Conservation (phyloP, 768 basidiomycete genomes). For the Boletus coccyginus region DNA sequence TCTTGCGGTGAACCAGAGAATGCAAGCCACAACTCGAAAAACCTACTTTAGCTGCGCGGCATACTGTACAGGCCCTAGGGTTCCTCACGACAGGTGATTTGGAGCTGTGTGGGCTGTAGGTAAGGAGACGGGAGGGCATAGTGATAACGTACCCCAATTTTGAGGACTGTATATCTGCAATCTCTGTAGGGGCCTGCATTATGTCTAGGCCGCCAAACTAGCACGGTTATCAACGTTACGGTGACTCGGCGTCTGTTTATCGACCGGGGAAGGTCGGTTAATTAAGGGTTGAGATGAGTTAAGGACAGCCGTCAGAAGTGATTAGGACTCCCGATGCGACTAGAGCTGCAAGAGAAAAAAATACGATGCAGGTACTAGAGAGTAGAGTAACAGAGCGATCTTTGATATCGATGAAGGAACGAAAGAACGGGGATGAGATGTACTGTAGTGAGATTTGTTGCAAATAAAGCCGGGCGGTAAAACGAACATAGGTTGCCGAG, state of each 20-base stretch:
- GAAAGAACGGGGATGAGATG: slow-evolving; percentile 30
- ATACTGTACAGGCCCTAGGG: slow-evolving; percentile 76
- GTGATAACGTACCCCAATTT: slow-evolving; percentile 25
- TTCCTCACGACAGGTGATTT: slow-evolving; percentile 47
- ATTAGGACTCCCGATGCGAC: not conserved
- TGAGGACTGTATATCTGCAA: slow-evolving; percentile 29
- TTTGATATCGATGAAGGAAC: slow-evolving; percentile 31
- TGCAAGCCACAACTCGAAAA: slow-evolving; percentile 14
- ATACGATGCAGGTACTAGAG: slow-evolving; percentile 3
- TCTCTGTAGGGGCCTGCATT: slow-evolving; percentile 30
- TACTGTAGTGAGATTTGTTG: slow-evolving; percentile 36
- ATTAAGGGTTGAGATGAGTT: slow-evolving; percentile 33
- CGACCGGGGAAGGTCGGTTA: slow-evolving; percentile 41
- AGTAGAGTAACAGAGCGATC: slow-evolving; percentile 12
- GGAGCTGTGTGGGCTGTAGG: slow-evolving; percentile 26
- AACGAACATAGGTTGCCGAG: slow-evolving; percentile 37
- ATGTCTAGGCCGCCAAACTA: slow-evolving; percentile 16
- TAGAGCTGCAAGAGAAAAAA: slow-evolving; percentile 1
- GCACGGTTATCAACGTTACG: slow-evolving; percentile 39
- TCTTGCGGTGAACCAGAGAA: slow-evolving; percentile 14
- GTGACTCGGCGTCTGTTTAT: slow-evolving; percentile 41
- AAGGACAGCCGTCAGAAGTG: slow-evolving; percentile 10
- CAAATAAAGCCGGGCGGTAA: slow-evolving; percentile 40
- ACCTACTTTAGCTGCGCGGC: slow-evolving; percentile 75
- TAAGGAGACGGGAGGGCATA: slow-evolving; percentile 11